Evolutionary conservation across 805 yeast genomes (phyloP), one percentile per base, ranked within the genome.

Genomic region (Pachysolen tannophilus): DNA sequence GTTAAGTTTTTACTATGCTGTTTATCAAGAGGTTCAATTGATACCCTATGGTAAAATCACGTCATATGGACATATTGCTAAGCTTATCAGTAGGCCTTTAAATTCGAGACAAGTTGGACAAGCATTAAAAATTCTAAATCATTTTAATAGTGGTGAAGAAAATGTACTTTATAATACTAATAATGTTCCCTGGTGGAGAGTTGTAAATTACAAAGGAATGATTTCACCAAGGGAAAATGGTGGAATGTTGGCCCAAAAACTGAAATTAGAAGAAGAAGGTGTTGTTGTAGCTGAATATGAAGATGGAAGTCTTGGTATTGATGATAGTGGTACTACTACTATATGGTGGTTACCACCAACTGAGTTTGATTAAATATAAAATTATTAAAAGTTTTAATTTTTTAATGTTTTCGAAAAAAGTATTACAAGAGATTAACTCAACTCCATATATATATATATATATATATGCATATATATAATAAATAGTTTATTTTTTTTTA

Each of bases 181-280:
- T 8, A 59, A 58, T 8, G 68, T 82, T 10, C 90, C 90, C 4
- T 83, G 94, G 94, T 82, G 90, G 90, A 56, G 94, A 24, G 82
- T 83, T 2, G 60, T 83, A 8, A 67, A 70, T 17, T 62, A 82
- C n/a, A 56, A 70, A 13, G 92, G 92, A 0, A 60, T 55, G 14
- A 75, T 82, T 2, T 71, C 86, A 4, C 68, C 69, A 3, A 50
- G 82, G 29, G 71, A 50, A 8, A 56, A 49, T 24, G 50, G 61
- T 0, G 67, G 70, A 2, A 73, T 70, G 34, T 43, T 48, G 9
- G 43, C 49, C 16, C 90, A 82, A 49, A 63, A 66, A 8, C 53
- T 58, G 6, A 44, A 48, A 32, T 55, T 82, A 16, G 39, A 52
- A 14, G 48, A 42, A 0, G 90, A 82, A 53, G 70, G 72, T 0